phyloP scores from a whole-genome alignment of 257 asterid species.

The Solanum etuberosum region DNA sequence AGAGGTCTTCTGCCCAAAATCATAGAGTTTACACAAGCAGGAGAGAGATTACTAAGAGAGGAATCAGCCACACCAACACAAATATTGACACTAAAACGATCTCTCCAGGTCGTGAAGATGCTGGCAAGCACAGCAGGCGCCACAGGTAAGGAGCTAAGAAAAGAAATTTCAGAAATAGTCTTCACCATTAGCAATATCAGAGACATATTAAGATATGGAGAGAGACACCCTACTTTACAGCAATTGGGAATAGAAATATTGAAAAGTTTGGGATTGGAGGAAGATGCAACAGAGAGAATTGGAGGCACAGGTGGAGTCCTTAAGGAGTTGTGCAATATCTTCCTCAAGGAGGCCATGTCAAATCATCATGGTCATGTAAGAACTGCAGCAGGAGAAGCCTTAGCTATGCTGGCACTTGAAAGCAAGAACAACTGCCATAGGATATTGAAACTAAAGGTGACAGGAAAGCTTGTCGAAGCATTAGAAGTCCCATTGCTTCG shows the following conservation, averaged over 20 bases:
- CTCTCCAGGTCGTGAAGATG: conserved; percentile 74
- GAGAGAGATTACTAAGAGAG: conserved; percentile 46
- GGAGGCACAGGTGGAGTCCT: conserved; percentile 75
- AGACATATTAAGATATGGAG: conserved; percentile 58
- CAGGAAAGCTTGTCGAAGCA: conserved; percentile 36
- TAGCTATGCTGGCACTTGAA: conserved; percentile 66
- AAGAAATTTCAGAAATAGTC: conserved; percentile 76
- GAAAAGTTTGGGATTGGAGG: conserved; percentile 58
- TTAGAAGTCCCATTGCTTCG: conserved; percentile 47
- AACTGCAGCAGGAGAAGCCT: conserved; percentile 76
- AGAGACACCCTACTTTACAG: conserved; percentile 51
- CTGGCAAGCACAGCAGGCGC: conserved; percentile 59
- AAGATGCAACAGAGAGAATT: conserved; percentile 79
- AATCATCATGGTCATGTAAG: conserved; percentile 30
- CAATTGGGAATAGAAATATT: conserved; percentile 64
- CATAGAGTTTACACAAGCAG: conserved; percentile 66
- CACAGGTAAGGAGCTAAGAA: conserved; percentile 64
- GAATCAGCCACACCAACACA: conserved; percentile 49
- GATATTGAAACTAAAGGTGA: conserved; percentile 36
- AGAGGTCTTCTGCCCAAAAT: conserved; percentile 74
- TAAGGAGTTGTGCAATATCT: conserved; percentile 48
- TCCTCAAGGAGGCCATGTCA: conserved; percentile 32
- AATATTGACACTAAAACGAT: conserved; percentile 51
- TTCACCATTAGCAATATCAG: conserved; percentile 68
- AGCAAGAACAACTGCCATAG: conserved; percentile 41